A percentile compares a stretch with the other conserved stretches of the same genome.
phyloP scores from a whole-genome alignment of 1,139 yeast genomes.

The Saccharomyces hybrid region DNA sequence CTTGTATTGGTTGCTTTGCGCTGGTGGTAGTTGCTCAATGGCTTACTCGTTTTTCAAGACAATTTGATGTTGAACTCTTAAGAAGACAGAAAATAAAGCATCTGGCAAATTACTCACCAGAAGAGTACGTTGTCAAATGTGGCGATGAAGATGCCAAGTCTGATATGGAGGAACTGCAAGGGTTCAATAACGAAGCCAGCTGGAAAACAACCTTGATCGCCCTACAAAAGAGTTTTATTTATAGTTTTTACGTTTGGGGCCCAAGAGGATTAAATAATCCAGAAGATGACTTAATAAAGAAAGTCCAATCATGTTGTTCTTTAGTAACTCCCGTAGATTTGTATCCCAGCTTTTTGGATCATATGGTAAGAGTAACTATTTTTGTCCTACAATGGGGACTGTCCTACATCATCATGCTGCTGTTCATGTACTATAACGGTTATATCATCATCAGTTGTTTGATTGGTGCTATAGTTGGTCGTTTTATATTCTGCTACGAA shows the following conservation, averaged over 20 bases:
- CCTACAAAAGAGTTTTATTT: slow-evolving; percentile 5
- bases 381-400: slow-evolving; percentile 56
- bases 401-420: slow-evolving; percentile 57
- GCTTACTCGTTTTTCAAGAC: slow-evolving; percentile 49
- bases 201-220: slow-evolving; percentile 13
- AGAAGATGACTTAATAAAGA: not conserved
- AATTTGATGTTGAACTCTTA: slow-evolving; percentile 35
- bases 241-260: not conserved
- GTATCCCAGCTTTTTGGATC: slow-evolving; percentile 42
- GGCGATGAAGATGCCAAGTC: slow-evolving; percentile 8
- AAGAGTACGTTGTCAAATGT: slow-evolving; percentile 4
- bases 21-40: slow-evolving; percentile 52
- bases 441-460: slow-evolving; percentile 57
- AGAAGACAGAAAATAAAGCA: slow-evolving; percentile 12
- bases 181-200: slow-evolving; percentile 4
- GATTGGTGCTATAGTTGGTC: slow-evolving; percentile 56
- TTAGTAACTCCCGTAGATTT: slow-evolving; percentile 16
- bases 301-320: slow-evolving; percentile 6
- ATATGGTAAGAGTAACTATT: slow-evolving; percentile 41
- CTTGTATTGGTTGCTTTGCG: slow-evolving; percentile 58
- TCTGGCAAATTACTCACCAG: slow-evolving; percentile 5
- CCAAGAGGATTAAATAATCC: not conserved
- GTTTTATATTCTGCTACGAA: slow-evolving; percentile 43
- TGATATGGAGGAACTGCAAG: slow-evolving; percentile 1
- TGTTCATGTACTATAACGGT: slow-evolving; percentile 70